Evolutionary conservation across 768 basidiomycete genomes (phyloP), one percentile per base, ranked within the genome.

Genomic region (Lentinus brumalis): DNA sequence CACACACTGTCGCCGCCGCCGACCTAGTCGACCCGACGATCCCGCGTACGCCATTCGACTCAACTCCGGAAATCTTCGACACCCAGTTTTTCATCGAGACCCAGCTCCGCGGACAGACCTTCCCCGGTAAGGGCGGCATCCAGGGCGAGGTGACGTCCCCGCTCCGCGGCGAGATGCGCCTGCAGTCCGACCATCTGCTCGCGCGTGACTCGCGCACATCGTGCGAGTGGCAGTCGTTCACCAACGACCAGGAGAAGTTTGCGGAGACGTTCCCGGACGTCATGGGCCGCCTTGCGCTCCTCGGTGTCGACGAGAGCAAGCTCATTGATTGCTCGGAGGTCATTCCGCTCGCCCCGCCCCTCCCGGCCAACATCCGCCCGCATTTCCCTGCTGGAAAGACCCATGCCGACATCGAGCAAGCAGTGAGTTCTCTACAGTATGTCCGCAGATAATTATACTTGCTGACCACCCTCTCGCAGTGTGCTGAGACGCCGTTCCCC

Each of bases 21-120:
- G 60, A 65, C 41, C 38, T 47, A 63, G 31, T 70, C 65, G 49
- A 72, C 71, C 61, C 69, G 60, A 69, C 52, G 52, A 57, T 65
- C 53, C 64, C 71, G 16, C 71, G 76, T 31, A 73, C 76, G 10
- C 79, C 81, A 0, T 79, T 83, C 66, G 81, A 83, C 67, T 77
- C 79, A 0, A 81, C 81, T 3, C 81, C 79, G 1, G 61, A 65
- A 4, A 53, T 72, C 10, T 80, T 80, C 46, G 81, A 82, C 62
- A 77, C 75, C 14, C 80, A 82, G 65, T 70, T 81, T 64, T 81
- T 76, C 67, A 67, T 81, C 53, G 79, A 81, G 56, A 73, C 75
- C 10, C 73, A 76, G 60, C 75, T 83, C 38, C 75, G 75, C n/a
- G 79, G 81, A 8, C 79, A 75, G 14, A 38, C 66, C 10, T 77